Evolutionary conservation across 805 yeast species (phyloP).

Genomic region (Yarrowia alimentaria): DNA sequence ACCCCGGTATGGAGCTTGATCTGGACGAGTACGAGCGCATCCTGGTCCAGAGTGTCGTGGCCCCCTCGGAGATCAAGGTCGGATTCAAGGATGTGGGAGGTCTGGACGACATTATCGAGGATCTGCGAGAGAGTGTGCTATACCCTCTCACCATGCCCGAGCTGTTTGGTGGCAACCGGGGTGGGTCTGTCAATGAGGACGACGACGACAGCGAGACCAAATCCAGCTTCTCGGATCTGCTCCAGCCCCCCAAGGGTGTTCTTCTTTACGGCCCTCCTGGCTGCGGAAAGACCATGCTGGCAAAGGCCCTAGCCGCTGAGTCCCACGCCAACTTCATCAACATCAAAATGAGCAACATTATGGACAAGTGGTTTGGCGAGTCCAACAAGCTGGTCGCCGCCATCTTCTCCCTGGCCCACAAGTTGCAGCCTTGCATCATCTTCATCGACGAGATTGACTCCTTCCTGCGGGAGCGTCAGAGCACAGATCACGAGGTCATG

Average conservation of each 20-base stretch:
- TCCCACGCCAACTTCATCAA: constrained; percentile 89
- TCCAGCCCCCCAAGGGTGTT: constrained; percentile 94
- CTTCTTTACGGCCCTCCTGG: constrained; percentile 94
- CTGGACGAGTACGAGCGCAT: constrained; percentile 73
- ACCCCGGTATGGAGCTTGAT: constrained; percentile 56
- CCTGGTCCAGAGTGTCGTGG: constrained; percentile 73
- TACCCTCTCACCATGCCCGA: constrained; percentile 64
- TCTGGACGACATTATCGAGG: constrained; percentile 74
- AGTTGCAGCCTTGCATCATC: constrained; percentile 89
- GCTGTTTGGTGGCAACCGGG: constrained; percentile 26
- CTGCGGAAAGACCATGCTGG: constrained; percentile 96
- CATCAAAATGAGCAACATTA: constrained; percentile 85
- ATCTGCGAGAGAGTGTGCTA: constrained; percentile 81
- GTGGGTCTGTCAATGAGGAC: not conserved
- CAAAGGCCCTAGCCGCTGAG: constrained; percentile 90
- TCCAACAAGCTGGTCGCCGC: constrained; percentile 92
- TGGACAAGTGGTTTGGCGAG: constrained; percentile 99
- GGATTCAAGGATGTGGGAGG: constrained; percentile 88
- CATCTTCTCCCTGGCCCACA: constrained; percentile 81
- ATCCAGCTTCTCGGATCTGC: constrained; percentile 42
- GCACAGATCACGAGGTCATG: constrained; percentile 91
- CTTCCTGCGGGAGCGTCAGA: constrained; percentile 78
- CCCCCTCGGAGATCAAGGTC: constrained; percentile 78
- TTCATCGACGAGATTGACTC: constrained; percentile 97
- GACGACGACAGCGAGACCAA: constrained; percentile 1